phyloP scores from a whole-genome alignment of 2,329 filamentous ascomycete genomes.

The Diaporthe humulicola region DNA sequence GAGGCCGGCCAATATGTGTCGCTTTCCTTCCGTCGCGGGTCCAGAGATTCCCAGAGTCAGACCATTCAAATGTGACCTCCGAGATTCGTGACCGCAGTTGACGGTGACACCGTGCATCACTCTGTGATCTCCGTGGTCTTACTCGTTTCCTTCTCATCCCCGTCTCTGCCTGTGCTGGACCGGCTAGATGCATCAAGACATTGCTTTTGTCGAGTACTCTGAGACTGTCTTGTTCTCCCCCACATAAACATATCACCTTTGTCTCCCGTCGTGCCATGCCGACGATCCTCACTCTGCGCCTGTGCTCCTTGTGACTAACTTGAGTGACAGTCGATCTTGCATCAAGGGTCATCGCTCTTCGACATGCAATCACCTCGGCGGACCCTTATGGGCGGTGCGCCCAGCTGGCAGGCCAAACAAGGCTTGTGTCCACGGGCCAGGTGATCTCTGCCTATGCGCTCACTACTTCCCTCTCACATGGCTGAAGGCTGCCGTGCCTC shows the following conservation, averaged over 20 bases:
- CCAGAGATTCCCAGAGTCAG: background rate
- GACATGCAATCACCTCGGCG: slow-evolving; percentile 72
- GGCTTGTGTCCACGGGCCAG: slow-evolving; percentile 75
- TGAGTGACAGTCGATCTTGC: slow-evolving; percentile 72
- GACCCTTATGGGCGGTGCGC: slow-evolving; percentile 62
- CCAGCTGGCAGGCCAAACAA: slow-evolving; percentile 80
- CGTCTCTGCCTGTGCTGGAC: background rate
- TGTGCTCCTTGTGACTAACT: slow-evolving; percentile 2
- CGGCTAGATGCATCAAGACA: slow-evolving; percentile 27
- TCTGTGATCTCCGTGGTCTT: background rate
- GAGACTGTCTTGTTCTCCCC: background rate
- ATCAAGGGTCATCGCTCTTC: slow-evolving; percentile 83
- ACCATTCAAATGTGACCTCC: background rate
- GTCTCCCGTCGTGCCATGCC: background rate
- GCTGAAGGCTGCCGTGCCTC: slow-evolving; percentile 71
- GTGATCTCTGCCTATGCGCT: slow-evolving; percentile 71
- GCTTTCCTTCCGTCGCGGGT: background rate
- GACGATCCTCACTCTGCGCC: no score
- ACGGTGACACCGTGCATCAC: slow-evolving; percentile 8
- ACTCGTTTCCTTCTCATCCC: background rate
- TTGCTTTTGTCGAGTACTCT: background rate
- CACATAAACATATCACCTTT: no score
- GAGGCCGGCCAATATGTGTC: background rate
- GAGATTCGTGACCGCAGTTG: background rate
- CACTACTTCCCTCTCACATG: slow-evolving; percentile 40